Conservation (phyloP, 768 basidiomycete genomes). For the Tricholoma sp. region DNA sequence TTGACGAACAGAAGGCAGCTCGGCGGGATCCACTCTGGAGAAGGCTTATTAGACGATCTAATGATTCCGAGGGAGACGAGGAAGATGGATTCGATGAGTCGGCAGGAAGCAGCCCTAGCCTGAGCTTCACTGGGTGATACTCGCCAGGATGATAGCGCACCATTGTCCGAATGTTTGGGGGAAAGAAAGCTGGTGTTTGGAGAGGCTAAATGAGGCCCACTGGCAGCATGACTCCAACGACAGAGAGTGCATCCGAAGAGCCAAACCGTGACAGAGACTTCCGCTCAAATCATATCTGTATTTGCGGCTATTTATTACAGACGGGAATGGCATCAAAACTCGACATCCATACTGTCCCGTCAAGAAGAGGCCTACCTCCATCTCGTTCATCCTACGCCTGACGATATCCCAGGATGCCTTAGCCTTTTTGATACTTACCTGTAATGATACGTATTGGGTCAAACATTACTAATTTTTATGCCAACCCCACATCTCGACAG, state of each 20-base stretch:
- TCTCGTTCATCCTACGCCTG: slow-evolving; percentile 63
- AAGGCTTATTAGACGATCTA: no score
- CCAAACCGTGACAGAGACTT: no score
- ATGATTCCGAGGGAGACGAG: no score
- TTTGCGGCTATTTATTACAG: background rate
- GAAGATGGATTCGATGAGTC: no score
- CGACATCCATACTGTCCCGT: slow-evolving; percentile 51
- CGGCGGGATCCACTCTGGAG: no score
- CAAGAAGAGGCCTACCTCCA: slow-evolving; percentile 68
- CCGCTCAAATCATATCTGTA: background rate
- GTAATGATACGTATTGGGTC: slow-evolving; percentile 44
- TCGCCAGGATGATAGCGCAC: no score
- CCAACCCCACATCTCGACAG: slow-evolving; percentile 31
- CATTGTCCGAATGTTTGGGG: slow-evolving; percentile 16
- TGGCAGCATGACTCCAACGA: no score
- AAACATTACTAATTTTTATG: slow-evolving; percentile 8
- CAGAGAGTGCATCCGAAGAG: no score
- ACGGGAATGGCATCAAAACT: slow-evolving; percentile 31
- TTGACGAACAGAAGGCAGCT: no score
- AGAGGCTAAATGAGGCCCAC: no score
- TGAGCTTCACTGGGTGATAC: no score
- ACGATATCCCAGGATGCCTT: slow-evolving; percentile 81
- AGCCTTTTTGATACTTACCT: slow-evolving; percentile 68
- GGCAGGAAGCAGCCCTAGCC: no score
- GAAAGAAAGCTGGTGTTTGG: background rate